Evolutionary conservation across 164 flowering plant species (phyloP).

Genomic region (Annona cherimola): DNA sequence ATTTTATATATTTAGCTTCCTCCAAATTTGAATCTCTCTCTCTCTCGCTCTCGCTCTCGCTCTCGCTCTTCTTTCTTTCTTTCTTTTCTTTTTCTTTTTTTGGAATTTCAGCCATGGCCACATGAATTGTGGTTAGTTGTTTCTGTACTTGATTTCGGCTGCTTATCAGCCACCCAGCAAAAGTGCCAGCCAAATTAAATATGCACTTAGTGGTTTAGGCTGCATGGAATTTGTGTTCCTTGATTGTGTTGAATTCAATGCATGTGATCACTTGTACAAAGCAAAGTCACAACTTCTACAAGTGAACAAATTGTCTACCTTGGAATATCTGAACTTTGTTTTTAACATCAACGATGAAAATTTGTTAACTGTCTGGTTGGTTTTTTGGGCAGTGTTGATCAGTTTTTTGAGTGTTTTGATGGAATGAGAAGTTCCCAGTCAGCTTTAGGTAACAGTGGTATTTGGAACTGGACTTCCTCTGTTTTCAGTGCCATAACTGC

Average conservation of each 20-base stretch:
- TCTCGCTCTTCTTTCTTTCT: too few relatives aligned
- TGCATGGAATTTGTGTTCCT: not conserved
- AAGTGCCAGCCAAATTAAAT: too few relatives aligned
- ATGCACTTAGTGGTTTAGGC: not conserved
- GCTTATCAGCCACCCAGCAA: too few relatives aligned
- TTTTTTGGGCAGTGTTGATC: constrained; percentile 66
- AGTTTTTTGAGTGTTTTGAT: constrained; percentile 94
- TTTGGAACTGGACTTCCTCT: constrained; percentile 95
- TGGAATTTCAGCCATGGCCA: too few relatives aligned
- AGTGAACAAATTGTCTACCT: not conserved
- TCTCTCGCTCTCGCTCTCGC: too few relatives aligned
- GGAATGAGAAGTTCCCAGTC: constrained; percentile 77
- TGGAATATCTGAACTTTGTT: not conserved
- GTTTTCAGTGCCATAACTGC: constrained; percentile 93
- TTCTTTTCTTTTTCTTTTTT: too few relatives aligned
- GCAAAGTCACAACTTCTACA: not conserved
- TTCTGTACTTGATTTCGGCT: too few relatives aligned
- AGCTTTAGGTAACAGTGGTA: constrained; percentile 74
- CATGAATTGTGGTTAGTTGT: too few relatives aligned
- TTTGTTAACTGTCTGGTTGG: not conserved
- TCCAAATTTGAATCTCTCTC: too few relatives aligned
- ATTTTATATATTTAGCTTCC: too few relatives aligned
- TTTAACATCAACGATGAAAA: not conserved
- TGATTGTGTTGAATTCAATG: not conserved
- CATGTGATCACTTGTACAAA: not conserved